These are phyloP conservation scores for Fusarium multiceps DNA, from an alignment of 2,329 filamentous ascomycete species.

Conservation along the genomic window DNA sequence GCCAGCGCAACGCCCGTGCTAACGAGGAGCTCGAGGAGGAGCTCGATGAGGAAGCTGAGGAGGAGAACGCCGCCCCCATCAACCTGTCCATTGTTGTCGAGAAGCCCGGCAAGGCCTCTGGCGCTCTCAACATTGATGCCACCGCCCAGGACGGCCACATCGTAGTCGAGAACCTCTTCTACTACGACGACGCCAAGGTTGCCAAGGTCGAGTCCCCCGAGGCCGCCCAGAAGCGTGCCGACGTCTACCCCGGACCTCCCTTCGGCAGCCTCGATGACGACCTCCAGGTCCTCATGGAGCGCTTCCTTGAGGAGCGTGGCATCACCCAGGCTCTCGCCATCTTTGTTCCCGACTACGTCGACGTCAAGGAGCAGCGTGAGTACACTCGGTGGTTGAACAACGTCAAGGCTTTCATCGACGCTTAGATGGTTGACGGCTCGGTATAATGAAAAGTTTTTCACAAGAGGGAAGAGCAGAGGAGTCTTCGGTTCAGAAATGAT, in stretches of 20 bases:
- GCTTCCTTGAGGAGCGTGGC: constrained; percentile 93
- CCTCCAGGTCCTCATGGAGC: constrained; percentile 89
- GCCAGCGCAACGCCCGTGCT: constrained; percentile 62
- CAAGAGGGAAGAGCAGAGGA: constrained; percentile 24
- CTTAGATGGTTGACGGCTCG: constrained; percentile 55
- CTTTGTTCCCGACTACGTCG: constrained; percentile 96
- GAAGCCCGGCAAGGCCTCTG: constrained; percentile 76
- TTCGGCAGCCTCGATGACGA: constrained; percentile 97
- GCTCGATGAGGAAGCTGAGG: constrained; percentile 62
- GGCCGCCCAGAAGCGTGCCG: constrained; percentile 78
- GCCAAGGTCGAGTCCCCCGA: constrained; percentile 82
- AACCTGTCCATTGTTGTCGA: constrained; percentile 88
- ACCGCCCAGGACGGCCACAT: constrained; percentile 87
- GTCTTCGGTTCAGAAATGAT: constrained; percentile 27
- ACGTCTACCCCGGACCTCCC: constrained; percentile 88
- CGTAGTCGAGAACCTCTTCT: constrained; percentile 89
- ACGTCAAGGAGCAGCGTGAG: constrained; percentile 98
- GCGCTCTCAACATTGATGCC: constrained; percentile 88
- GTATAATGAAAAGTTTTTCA: constrained; percentile 7
- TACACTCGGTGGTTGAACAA: constrained; percentile 91
- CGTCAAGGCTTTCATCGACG: constrained; percentile 86
- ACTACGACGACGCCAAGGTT: constrained; percentile 81
- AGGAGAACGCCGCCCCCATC: constrained; percentile 77
- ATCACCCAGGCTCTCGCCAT: constrained; percentile 87
- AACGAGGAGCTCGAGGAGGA: constrained; percentile 45